Percentiles rank a stretch among this genome's conserved stretches.
phyloP scores from a whole-genome alignment of 2,329 filamentous ascomycete genomes.

The Grosmannia clavigera region DNA sequence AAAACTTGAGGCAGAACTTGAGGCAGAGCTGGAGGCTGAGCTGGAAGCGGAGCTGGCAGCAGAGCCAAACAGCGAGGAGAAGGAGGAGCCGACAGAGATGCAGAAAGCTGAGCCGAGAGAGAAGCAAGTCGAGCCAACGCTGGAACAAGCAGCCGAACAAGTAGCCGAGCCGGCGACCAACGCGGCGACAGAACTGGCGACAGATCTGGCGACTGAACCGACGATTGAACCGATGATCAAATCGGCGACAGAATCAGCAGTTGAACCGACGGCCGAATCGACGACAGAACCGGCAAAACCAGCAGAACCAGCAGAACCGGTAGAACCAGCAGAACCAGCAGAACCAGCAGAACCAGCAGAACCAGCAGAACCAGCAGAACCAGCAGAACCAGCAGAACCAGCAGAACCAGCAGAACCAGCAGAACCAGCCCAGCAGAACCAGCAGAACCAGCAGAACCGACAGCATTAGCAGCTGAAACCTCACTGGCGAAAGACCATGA shows the following conservation, averaged over 20 bases:
- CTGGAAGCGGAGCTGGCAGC: not conserved
- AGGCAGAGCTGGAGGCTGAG: constrained; percentile 1
- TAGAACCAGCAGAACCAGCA: not conserved
- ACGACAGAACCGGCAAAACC: not conserved
- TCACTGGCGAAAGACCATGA: no score
- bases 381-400: not conserved
- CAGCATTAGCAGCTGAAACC: not conserved
- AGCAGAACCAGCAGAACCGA: not conserved
- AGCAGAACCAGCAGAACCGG: not conserved
- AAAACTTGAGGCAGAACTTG: constrained; percentile 1
- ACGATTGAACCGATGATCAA: not conserved
- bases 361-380: not conserved
- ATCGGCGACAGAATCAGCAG: not conserved
- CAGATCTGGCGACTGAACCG: not conserved
- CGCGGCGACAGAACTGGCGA: not conserved
- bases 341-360: not conserved
- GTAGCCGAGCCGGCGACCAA: not conserved
- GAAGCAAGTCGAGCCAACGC: not conserved
- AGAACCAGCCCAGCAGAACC: no score
- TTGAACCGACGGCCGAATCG: not conserved
- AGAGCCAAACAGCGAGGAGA: not conserved
- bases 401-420: not conserved
- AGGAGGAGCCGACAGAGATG: not conserved
- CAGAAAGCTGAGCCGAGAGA: not conserved
- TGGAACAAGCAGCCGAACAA: not conserved